Evolutionary conservation across 768 basidiomycete species (phyloP), one percentile per base, ranked within the genome.

Genomic region (Coprinopsis strossmayeri): DNA sequence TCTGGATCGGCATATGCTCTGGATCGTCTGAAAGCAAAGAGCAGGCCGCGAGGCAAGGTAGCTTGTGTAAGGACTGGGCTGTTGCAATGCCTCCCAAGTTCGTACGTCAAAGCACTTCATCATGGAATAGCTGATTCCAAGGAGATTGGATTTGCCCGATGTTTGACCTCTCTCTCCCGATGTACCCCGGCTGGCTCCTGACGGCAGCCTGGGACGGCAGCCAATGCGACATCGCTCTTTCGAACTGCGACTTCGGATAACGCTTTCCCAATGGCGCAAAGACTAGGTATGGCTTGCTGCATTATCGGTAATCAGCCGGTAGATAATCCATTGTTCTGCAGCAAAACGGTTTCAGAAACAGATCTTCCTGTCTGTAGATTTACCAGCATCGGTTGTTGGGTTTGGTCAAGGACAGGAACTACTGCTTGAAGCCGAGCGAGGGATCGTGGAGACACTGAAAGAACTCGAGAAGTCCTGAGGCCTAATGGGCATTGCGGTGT

Each of bases 11-110:
- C 1, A 69, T 64, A n/a, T 80, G 78, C 17, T 74, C 77, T 23
- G 68, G 66, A 34, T 41, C 61, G 35, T 64, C 67, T 23, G 75
- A 72, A 45, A 68, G 71, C 51, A 72, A 71, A 28, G 66, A 68
- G 45, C 70, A 68, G 46, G 79, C 79, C n/a, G 66, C 76, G 0
- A 61, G 64, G 34, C 66, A 68, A 30, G 89, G 89, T 21, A 69
- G 62, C 37, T 67, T 91, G 46, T 78, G 77, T 57, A 73, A 68
- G 50, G 89, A 92, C 57, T 91, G 89, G 89, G 86, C 84, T 20
- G 87, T 82, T 58, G 88, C 83, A 25, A 88, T 90, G 85, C 87
- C 88, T 20, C 64, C 77, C 3, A 64, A 55, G 53, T 49, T 30
- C 49, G 70, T 71, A 61, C 48, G 70, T 65, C 21, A 11, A 11